Base-by-base conservation (phyloP, 371 early-diverging fungal genomes). In the Dichotomocladium elegans region DNA sequence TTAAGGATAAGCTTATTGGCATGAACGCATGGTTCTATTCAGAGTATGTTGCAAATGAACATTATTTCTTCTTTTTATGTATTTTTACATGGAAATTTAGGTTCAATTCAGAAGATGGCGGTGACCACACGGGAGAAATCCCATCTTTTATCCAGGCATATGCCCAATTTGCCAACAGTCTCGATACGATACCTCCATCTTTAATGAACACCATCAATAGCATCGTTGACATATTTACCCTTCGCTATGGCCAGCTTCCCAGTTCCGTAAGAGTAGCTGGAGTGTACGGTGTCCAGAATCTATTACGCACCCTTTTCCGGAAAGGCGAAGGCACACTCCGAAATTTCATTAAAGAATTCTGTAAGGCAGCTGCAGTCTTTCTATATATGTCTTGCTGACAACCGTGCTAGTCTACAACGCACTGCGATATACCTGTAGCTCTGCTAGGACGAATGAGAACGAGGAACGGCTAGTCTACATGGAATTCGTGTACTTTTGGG, bases 141-240 rank as follows among this genome's bases (percentile, higher is more conserved):
- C 80, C 86, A 1, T 72, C 86, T 0, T 86, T 87, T 44, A 72
- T 90, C 10, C 73, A 83, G 37, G 78, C 90, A 0, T 88, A 82
- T 33, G 68, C 74, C 11, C 70, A 67, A 28, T 82, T 90, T 42
- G 77, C 73, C 4, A 57, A 51, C 8, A 77, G 72, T n/a, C 53
- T 75, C 9, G 74, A 77, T 12, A 60, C 42, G 11, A 63, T 86
- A 15, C 73, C 80, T 14, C 45, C 63, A 9, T 61, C 72, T 14
- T 61, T 86, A 22, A 58, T 82, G 57, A 21, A 63, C 0, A 77
- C 79, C 2, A 61, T 87, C 12, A 72, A 73, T 26, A 68, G 63
- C 27, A 68, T 80, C 56, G 66, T 74, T n/a, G 66, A 70, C 26
- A 63, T 67, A 4, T 72, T 81, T 24, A 47, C 82, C 11, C 47